Base-by-base conservation (phyloP, 2,329 filamentous ascomycete genomes). In the Hymenoscyphus fraxineus region DNA sequence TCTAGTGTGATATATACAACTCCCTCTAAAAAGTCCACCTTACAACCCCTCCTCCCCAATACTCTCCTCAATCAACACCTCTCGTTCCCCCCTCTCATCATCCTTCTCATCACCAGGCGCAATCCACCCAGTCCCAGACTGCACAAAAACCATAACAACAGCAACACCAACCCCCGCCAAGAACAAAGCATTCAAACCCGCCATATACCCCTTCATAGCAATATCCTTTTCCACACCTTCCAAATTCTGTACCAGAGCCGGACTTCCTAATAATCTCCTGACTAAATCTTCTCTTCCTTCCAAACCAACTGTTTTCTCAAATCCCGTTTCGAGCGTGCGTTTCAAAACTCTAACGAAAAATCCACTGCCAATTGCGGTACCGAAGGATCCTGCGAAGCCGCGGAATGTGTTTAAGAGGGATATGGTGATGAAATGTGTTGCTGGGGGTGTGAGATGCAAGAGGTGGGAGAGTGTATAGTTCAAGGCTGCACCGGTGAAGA, bases 381-480 rank as follows among this genome's bases (percentile, higher is more conserved):
- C 91, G 70, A 96, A 95, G 60, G 87, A 90, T 15, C 91, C 91
- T 0, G 90, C 90, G 68, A 95, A 93, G 5, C 90, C 90, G 3
- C 92, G 84, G 77, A 94, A 94, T 0, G 91, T 96, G 35, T 88
- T 86, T 3, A 94, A 77, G 54, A 96, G 80, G 13, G 90, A 89
- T 0, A 89, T 92, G 2, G 89, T 86, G 59, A 95, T 86, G 72
- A 90, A 92, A 71, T 93, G 90, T 0, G 87, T 85, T 6, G 85
- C 81, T 0, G 84, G 80, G 0, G 80, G 79, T 0, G 88, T 90
- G 5, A 94, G 80, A 74, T 95, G 90, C 4, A 96, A 81, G 5
- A 93, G 76, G 72, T 96, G 92, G 0, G 91, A 90, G 2, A 96
- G 82, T 0, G 89, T 90, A 77, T 96, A 96, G 76, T 94, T 95